These are phyloP conservation scores for Aureobasidium lini DNA, from an alignment of 2,329 filamentous ascomycete genomes.

Conservation along the genomic window DNA sequence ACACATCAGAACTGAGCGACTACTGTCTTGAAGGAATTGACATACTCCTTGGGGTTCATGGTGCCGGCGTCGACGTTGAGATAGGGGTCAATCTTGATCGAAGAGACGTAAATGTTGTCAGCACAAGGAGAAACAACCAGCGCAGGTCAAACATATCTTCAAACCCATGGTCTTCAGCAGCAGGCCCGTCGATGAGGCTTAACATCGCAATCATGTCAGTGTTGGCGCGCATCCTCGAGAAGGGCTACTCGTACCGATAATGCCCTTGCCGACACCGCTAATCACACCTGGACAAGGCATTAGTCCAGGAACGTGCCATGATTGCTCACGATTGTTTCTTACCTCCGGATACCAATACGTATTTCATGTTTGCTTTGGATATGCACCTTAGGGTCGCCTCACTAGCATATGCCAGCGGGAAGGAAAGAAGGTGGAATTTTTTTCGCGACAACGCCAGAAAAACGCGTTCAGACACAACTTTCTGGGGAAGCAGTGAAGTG, in stretches of 20 bases:
- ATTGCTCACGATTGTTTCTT: conserved; percentile 25
- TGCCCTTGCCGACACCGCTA: conserved; percentile 56
- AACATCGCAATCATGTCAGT: conserved; percentile 26
- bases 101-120: conserved; percentile 47
- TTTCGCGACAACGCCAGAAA: conserved; percentile 14
- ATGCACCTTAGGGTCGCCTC: conserved; percentile 32
- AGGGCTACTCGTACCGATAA: conserved; percentile 49
- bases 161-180: conserved; percentile 74
- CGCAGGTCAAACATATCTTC: conserved; percentile 52
- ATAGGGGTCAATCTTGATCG: conserved; percentile 66
- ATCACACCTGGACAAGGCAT: conserved; percentile 40
- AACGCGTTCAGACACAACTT: conserved; percentile 4
- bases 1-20: neutral
- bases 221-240: conserved; percentile 8
- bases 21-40: neutral
- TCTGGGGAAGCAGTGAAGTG: neutral
- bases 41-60: conserved; percentile 59
- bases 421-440: conserved; percentile 27
- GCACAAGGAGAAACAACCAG: conserved; percentile 9
- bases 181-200: conserved; percentile 63
- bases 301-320: neutral
- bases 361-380: conserved; percentile 57
- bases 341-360: conserved; percentile 75
- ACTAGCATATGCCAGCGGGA: conserved; percentile 34
- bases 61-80: conserved; percentile 70